Evolutionary conservation across 129 eudicot genomes (phyloP).

Genomic region (Erigeron canadensis): DNA sequence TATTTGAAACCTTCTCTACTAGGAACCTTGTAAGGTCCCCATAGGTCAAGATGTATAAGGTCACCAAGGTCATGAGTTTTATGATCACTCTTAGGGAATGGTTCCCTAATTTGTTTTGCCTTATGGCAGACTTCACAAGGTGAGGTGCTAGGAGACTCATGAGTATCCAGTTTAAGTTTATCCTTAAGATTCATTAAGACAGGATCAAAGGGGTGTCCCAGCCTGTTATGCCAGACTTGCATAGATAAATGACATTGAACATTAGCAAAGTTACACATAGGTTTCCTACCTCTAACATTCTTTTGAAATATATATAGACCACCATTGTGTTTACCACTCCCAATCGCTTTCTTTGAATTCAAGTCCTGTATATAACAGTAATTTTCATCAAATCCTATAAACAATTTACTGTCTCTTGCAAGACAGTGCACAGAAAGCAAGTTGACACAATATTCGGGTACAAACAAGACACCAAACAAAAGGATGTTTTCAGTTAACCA

Average conservation of each 20-base stretch:
- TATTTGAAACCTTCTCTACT: not conserved
- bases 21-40: not conserved
- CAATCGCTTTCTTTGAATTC: not conserved
- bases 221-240: not conserved
- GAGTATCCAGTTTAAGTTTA: not conserved
- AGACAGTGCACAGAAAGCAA: not conserved
- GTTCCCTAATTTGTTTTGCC: not conserved
- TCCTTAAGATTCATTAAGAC: not conserved
- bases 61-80: not conserved
- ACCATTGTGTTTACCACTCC: not conserved
- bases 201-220: not conserved
- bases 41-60: not conserved
- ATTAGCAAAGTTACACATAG: not conserved
- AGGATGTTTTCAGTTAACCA: too few relatives aligned
- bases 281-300: not conserved
- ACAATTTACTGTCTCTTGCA: not conserved
- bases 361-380: not conserved
- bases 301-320: not conserved
- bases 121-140: not conserved
- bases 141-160: too few relatives aligned
- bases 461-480: not conserved
- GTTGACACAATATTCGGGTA: not conserved
- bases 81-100: not conserved
- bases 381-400: not conserved
- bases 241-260: not conserved